Conservation (phyloP, 495 filamentous ascomycete species). For the Aspergillus homomorphus region DNA sequence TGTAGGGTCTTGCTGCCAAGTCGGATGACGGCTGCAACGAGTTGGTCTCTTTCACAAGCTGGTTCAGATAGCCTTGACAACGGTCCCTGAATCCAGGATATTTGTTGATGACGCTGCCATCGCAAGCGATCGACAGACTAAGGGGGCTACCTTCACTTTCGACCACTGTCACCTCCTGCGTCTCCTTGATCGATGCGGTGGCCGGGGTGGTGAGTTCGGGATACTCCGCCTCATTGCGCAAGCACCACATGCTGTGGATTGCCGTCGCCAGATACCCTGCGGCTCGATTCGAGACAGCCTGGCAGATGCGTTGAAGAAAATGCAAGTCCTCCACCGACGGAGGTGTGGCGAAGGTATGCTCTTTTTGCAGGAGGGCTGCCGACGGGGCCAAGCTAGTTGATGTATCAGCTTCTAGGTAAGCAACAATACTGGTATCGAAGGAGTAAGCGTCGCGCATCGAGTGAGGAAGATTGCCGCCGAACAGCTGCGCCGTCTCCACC, state of each 20-base stretch:
- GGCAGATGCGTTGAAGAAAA: slow-evolving; percentile 52
- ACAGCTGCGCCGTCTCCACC: slow-evolving; percentile 43
- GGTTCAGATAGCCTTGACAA: slow-evolving; percentile 49
- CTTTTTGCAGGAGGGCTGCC: slow-evolving; percentile 46
- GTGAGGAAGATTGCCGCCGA: slow-evolving; percentile 55
- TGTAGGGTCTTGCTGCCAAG: slow-evolving; percentile 21
- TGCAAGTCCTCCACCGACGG: slow-evolving; percentile 51
- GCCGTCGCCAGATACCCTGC: slow-evolving; percentile 62
- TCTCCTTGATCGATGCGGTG: slow-evolving; percentile 32
- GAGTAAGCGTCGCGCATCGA: slow-evolving; percentile 62
- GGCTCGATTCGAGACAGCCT: slow-evolving; percentile 57
- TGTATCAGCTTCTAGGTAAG: slow-evolving; percentile 48
- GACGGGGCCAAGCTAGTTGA: slow-evolving; percentile 45
- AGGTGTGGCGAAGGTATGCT: slow-evolving; percentile 44
- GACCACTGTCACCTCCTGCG: slow-evolving; percentile 41
- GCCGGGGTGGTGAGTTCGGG: slow-evolving; percentile 17
- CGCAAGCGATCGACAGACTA: slow-evolving; percentile 50
- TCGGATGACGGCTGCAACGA: slow-evolving; percentile 10
- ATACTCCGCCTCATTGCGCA: slow-evolving; percentile 51
- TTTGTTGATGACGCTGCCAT: slow-evolving; percentile 60
- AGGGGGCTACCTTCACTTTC: slow-evolving; percentile 33
- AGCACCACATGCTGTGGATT: slow-evolving; percentile 61
- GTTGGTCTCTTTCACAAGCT: slow-evolving; percentile 36
- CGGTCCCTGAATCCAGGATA: slow-evolving; percentile 53
- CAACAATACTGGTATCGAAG: slow-evolving; percentile 69